Percentiles rank a stretch among this genome's conserved stretches.
These are phyloP conservation scores for Pugionium cornutum DNA, from an alignment of 345 rosid species.

Conservation along the genomic window DNA sequence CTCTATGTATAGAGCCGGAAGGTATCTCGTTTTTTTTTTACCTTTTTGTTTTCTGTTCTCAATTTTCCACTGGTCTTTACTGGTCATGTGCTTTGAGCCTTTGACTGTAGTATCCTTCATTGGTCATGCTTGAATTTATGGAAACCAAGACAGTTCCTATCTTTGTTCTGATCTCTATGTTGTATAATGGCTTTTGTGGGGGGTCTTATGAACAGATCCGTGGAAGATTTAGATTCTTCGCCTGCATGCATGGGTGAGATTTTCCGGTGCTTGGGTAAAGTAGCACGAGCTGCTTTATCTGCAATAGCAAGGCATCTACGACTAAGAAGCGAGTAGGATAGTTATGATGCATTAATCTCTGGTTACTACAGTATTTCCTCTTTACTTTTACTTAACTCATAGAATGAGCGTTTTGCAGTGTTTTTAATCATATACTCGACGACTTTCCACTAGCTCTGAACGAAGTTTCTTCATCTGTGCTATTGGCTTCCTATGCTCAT, in stretches of 20 bases:
- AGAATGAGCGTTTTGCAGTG: slow-evolving; percentile 57
- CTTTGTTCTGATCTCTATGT: too few relatives aligned
- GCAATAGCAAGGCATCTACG: slow-evolving; percentile 93
- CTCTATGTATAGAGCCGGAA: slow-evolving; percentile 87
- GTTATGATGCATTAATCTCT: slow-evolving; percentile 35
- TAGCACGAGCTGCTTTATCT: slow-evolving; percentile 85
- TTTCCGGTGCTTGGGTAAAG: slow-evolving; percentile 91
- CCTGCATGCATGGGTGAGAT: slow-evolving; percentile 96
- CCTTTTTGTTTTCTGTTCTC: too few relatives aligned
- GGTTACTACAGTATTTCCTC: not conserved
- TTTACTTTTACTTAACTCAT: slow-evolving; percentile 13
- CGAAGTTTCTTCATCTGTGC: slow-evolving; percentile 87
- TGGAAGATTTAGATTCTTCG: slow-evolving; percentile 89
- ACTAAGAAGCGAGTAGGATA: slow-evolving; percentile 88
- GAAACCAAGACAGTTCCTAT: too few relatives aligned
- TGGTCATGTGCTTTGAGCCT: too few relatives aligned
- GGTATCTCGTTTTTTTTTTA: slow-evolving; percentile 42
- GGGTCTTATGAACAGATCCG: slow-evolving; percentile 51
- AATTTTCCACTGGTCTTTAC: too few relatives aligned
- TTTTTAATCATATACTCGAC: slow-evolving; percentile 85
- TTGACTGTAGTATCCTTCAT: too few relatives aligned
- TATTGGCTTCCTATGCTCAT: slow-evolving; percentile 70
- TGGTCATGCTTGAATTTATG: too few relatives aligned
- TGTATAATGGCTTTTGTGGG: too few relatives aligned
- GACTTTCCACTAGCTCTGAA: slow-evolving; percentile 85